Base-by-base conservation (phyloP, 2,329 filamentous ascomycete genomes). In the Ceratocystis eucalypticola region DNA sequence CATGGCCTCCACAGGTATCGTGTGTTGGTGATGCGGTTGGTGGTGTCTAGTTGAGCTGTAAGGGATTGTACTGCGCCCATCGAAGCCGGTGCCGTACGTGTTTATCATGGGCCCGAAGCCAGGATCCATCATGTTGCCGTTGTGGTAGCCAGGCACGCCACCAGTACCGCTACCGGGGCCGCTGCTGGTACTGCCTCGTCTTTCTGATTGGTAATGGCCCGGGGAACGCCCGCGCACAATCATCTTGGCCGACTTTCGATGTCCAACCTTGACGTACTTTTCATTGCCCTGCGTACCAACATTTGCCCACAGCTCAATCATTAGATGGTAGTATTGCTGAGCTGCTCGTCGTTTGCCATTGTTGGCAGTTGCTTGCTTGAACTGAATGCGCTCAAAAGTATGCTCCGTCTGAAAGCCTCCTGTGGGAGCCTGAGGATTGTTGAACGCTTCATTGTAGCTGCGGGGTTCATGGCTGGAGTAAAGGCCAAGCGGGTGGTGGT, bases 351-450 rank as follows among this genome's bases (percentile, higher is more conserved):
- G 82, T 75, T 96, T 96, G 61, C 91, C 91, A 70, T 96, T 96
- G 77, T 96, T 96, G 28, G 91, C 90, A 0, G 91, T 96, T 1
- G 92, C 91, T 70, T 90, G 89, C 74, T 96, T 95, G 81, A 96
- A 96, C 71, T 96, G 91, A 64, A 96, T 94, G 10, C 92, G 86
- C 73, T 96, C 91, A 73, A 95, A 96, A 0, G 81, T 84, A 69
- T 84, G 80, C 70, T 85, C 82, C 5, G 77, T 81, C 4, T 80
- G 77, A 17, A 77, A 76, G 7, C 33, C 41, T 0, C 75, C 72
- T 61, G 73, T 70, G 77, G 75, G 44, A 74, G 71, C 61, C 8
- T 67, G 61, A 6, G 66, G 25, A 20, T 46, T 59, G 46, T 68
- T 41, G 28, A 71, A 69, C 1, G 71, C 66, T 68, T 66, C 70